Evolutionary conservation across 306 rosid species (phyloP), one percentile per base, ranked within the genome.

Genomic region (Cicer chorassanicum): DNA sequence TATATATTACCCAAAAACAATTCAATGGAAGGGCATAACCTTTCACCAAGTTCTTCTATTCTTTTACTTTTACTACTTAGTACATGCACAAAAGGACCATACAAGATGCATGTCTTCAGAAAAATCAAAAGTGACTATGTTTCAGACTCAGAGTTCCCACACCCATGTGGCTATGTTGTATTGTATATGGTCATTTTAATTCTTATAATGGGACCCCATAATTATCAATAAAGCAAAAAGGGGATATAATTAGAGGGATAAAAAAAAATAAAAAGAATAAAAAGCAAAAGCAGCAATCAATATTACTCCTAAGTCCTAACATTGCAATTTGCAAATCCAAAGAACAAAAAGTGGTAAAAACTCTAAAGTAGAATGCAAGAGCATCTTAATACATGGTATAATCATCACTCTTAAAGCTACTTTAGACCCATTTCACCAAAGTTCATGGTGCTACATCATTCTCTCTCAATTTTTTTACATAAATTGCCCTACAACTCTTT

Each of bases 351-450:
- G 84, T 76, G 79, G 19, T 46, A 82, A 88, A 69, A 77, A 85
- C 82, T 88, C 91, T 81, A 83, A 85, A 88, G 87, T 81, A 85
- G 85, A 75, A 86, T 83, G 55, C 70, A 81, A 85, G 84, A 79
- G 86, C 86, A 86, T 88, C 83, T 81, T 82, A 79, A 80, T 84
- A 85, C 84, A 77, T 65, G 85, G 84, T 84, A 74, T 85, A 81
- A 88, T 91, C 86, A 88, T 82, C 85, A 80, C 83, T 72, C 82
- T 86, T 83, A 84, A 86, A 88, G 89, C 90, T 86, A 83, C 92
- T 86, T 86, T 88, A 68, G 83, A 79, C 68, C 65, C 80, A 45
- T 61, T 54, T 55, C 53, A 72, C 55, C 60, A 29, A 12, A 75
- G 53, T 79, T 63, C 63, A 57, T 76, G 19, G 75, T 7, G 62